Base-by-base conservation (phyloP, 495 filamentous ascomycete species). In the Neurospora sublineolata region DNA sequence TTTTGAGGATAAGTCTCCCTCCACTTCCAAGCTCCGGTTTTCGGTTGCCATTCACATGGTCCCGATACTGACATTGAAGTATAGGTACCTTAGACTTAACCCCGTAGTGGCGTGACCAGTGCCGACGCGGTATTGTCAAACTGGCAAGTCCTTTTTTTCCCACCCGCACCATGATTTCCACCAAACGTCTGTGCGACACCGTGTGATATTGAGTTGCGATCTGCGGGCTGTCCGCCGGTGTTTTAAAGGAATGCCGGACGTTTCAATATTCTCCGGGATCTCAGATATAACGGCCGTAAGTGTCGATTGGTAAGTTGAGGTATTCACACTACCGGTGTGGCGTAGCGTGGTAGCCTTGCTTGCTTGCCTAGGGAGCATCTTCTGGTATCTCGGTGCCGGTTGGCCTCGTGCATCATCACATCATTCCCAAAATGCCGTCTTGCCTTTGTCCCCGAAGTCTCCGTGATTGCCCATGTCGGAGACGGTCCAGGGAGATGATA, bases 1-100 rank as follows among this genome's bases (percentile, higher is more conserved):
- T 83, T 84, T 83, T 79, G 85, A 80, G 85, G 88, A 92, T 92
- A 91, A 90, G 89, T 92, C 44, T 70, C 68, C 80, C 18, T 38
- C 67, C 41, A 69, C 73, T 44, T 67, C 41, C 3, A 40, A 42
- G 46, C 46, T 68, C 33, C 23, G 67, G 27, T 67, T 37, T 70
- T 33, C 68, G 38, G 30, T 36, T 52, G 27, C 58, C 37, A 41
- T 36, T 38, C 44, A 36, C 16, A n/a, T 30, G 9, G 60, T 41
- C 52, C 52, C 52, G 23, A 33, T 64, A 33, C 27, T 64, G 52
- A 64, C 52, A 12, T 64, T 18, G 14, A 64, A 64, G 52, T 64
- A 23, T 27, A 64, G 52, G 52, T 33, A 33, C 33, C 23, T 14
- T 18, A 36, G 11, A 64, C 52, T 64, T 3, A 16, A 60, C 1